A percentile compares a stretch with the other conserved stretches of the same genome.
These are phyloP conservation scores for Orbilia ellipsospora DNA, from an alignment of 2,329 filamentous ascomycete genomes.

Conservation along the genomic window DNA sequence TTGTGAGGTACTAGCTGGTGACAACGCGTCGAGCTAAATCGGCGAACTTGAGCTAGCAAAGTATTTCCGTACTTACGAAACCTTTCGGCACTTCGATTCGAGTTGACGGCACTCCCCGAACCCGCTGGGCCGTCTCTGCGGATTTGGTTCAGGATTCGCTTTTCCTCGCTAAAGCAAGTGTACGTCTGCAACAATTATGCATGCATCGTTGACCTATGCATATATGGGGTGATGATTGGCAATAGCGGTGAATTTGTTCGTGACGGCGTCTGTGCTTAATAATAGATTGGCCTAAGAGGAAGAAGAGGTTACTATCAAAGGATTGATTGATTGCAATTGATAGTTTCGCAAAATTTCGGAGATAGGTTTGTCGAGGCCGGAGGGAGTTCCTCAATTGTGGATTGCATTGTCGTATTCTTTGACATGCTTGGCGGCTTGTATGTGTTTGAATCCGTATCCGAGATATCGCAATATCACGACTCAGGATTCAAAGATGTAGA, in stretches of 20 bases:
- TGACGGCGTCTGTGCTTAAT: constrained; percentile 28
- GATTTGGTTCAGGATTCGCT: not conserved
- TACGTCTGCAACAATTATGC: constrained; percentile 24
- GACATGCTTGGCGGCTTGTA: not conserved
- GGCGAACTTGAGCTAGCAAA: too few relatives aligned
- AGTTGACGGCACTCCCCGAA: not conserved
- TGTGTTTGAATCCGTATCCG: not conserved
- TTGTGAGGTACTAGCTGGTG: not conserved
- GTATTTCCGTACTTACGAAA: too few relatives aligned
- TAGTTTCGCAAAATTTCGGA: too few relatives aligned
- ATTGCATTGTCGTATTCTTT: constrained; percentile 4
- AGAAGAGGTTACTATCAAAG: too few relatives aligned
- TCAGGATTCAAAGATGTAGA: not conserved
- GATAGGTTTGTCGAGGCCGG: not conserved
- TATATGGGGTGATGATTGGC: constrained; percentile 45
- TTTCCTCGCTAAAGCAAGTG: constrained; percentile 33
- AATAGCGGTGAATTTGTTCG: not conserved
- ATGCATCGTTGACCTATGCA: constrained; percentile 4
- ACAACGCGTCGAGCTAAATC: not conserved
- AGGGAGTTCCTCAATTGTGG: not conserved
- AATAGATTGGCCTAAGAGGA: not conserved
- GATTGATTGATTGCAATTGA: too few relatives aligned
- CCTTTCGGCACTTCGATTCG: too few relatives aligned
- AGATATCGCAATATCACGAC: constrained; percentile 7
- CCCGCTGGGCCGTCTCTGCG: too few relatives aligned